Evolutionary conservation across 352 stramenopile genomes (phyloP).

Genomic region (Phytophthora syringae): DNA sequence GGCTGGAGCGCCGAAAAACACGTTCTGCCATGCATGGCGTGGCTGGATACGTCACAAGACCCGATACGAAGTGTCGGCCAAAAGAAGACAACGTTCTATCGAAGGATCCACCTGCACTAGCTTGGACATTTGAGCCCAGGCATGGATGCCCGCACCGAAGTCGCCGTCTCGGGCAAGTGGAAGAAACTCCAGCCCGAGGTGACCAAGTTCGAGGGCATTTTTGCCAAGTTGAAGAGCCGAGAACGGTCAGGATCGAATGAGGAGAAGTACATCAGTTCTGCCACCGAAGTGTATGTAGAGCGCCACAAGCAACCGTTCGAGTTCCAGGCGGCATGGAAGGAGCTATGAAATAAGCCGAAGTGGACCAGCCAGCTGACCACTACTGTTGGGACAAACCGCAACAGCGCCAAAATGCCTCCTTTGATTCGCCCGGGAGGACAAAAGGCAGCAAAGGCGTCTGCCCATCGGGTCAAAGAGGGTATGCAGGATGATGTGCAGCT

Average conservation of each 20-base stretch:
- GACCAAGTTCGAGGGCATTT: slow-evolving; percentile 12
- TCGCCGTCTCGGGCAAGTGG: not conserved
- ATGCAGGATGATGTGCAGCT: not conserved
- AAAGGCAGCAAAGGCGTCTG: not conserved
- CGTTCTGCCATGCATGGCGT: not conserved
- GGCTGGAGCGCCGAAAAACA: not conserved
- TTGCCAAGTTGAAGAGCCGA: not conserved
- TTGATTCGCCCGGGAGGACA: no score
- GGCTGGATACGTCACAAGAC: slow-evolving; percentile 5
- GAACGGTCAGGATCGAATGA: slow-evolving; percentile 12
- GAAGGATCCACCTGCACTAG: not conserved
- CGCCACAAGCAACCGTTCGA: slow-evolving; percentile 9
- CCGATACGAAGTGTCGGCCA: no score
- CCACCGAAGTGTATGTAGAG: not conserved
- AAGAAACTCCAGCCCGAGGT: no score
- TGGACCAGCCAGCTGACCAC: slow-evolving; percentile 14
- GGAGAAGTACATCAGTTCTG: not conserved
- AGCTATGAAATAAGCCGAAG: slow-evolving; percentile 6
- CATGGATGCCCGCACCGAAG: not conserved
- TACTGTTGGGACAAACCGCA: slow-evolving; percentile 29
- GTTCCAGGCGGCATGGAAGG: not conserved
- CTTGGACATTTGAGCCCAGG: not conserved
- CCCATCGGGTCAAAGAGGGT: not conserved
- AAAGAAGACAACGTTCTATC: not conserved
- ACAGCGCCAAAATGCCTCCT: not conserved